Evolutionary conservation across 306 rosid genomes (phyloP), one percentile per base, ranked within the genome.

Genomic region (Vachellia collinsii): DNA sequence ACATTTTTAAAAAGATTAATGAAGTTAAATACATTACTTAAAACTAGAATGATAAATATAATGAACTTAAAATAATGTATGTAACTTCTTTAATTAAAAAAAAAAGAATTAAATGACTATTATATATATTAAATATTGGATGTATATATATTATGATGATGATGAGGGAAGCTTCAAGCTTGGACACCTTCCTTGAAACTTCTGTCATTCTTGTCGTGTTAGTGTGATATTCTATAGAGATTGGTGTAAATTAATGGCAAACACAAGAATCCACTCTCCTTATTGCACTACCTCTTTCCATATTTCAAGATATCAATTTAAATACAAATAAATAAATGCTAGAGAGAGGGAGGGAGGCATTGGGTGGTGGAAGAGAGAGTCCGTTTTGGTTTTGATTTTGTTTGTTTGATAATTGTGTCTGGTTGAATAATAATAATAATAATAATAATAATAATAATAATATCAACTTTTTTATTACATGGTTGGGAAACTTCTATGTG

Each of bases 171-270:
- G 25, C 63, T 20, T 56, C 63, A 56, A 56, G 17, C 59, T 50
- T 7, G 56, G 17, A 58, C 53, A 47, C 7, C 22, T 62, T 63
- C 37, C 56, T 20, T 37, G 64, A 25, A 62, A 14, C 16, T 73
- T 54, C 53, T 75, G 22, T 67, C 7, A 64, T 67, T 75, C 9
- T 64, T 73, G 10, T 74, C 64, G 75, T 67, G 20, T 43, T 14
- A 74, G 77, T 13, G 48, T 74, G 76, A 67, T 51, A 66, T 68
- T 75, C 66, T 56, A 17, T 53, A 41, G 34, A 29, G 34, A 81
- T 80, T 66, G 13, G 14, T 65, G 29, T 12, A 73, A 80, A 29
- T 29, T 29, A 29, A 62, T 80, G 78, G 74, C 67, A 74, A 80
- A 64, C 79, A 39, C 69, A 65, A 74, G 74, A 73, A 74, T 80